These are phyloP conservation scores for Xylariaceae sp. DNA, from an alignment of 2,329 filamentous ascomycete species.

Conservation along the genomic window DNA sequence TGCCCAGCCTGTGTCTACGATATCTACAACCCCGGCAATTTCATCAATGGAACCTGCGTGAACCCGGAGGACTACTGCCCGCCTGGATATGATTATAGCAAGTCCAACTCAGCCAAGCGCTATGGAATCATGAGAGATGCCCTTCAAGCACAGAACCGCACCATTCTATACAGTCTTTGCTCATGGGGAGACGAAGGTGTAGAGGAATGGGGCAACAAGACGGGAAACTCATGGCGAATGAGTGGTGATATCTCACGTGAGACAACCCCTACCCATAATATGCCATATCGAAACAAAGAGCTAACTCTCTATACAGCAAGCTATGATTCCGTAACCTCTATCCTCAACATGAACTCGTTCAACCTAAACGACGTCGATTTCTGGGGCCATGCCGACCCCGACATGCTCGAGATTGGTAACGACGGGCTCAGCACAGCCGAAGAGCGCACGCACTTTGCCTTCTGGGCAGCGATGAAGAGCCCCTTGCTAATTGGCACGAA, in stretches of 20 bases:
- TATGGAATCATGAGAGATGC: conserved; percentile 50
- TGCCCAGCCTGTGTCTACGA: conserved; percentile 29
- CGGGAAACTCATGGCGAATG: conserved; percentile 45
- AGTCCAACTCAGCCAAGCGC: conserved; percentile 42
- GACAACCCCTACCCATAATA: not conserved
- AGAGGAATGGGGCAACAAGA: conserved; percentile 44
- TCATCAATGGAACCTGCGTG: conserved; percentile 16
- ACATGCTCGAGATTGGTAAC: conserved; percentile 50
- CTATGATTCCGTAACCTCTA: conserved; percentile 28
- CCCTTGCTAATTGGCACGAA: conserved; percentile 46
- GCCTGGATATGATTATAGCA: conserved; percentile 45
- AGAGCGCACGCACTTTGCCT: conserved; percentile 45
- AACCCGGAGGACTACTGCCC: conserved; percentile 26
- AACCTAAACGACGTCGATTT: conserved; percentile 41
- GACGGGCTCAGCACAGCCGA: conserved; percentile 41
- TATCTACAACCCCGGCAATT: conserved; percentile 3
- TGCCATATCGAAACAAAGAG: not conserved
- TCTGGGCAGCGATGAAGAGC: conserved; percentile 48
- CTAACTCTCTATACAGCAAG: not conserved
- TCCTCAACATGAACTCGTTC: conserved; percentile 47
- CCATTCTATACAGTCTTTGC: conserved; percentile 49
- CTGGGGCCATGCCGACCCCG: conserved; percentile 46
- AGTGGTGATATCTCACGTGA: conserved; percentile 36
- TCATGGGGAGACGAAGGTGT: conserved; percentile 50
- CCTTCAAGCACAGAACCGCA: conserved; percentile 38